Percentiles rank a stretch among this genome's conserved stretches.
Evolutionary conservation across 768 basidiomycete species (phyloP).

Genomic region (Amanita muscaria): DNA sequence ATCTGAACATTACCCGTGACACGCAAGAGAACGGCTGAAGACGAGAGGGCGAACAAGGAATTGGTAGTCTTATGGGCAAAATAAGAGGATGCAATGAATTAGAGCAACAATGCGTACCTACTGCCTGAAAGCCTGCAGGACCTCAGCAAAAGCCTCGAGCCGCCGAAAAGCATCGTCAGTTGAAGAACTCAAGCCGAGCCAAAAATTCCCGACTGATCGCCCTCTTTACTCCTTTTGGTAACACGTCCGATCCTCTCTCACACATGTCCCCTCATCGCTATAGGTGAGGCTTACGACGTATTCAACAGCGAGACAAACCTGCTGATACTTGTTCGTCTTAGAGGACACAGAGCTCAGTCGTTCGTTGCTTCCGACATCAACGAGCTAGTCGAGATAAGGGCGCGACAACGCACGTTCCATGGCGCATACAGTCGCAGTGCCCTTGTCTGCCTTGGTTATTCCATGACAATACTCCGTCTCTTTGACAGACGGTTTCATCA

Average conservation of each 20-base stretch:
- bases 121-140: slow-evolving; percentile 3
- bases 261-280: slow-evolving; percentile 4
- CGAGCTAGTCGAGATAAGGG: slow-evolving; percentile 67
- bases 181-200: neutral
- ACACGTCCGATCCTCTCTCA: too few relatives aligned
- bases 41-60: neutral
- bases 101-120: neutral
- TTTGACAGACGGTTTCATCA: slow-evolving; percentile 67
- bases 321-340: neutral
- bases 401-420: slow-evolving; percentile 74
- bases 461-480: slow-evolving; percentile 67
- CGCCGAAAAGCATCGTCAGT: too few relatives aligned
- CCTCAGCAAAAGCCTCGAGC: slow-evolving; percentile 2
- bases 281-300: neutral
- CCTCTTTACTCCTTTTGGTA: slow-evolving; percentile 5
- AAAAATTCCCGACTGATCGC: slow-evolving; percentile 6
- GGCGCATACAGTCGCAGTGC: slow-evolving; percentile 77
- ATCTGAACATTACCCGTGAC: neutral
- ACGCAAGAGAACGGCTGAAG: neutral
- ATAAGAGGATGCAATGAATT: neutral
- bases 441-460: slow-evolving; percentile 63
- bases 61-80: neutral
- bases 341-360: slow-evolving; percentile 38
- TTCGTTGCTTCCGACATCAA: slow-evolving; percentile 44
- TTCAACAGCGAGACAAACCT: neutral